Evolutionary conservation across 345 rosid species (phyloP).

Genomic region (Arabidopsis arenosa): DNA sequence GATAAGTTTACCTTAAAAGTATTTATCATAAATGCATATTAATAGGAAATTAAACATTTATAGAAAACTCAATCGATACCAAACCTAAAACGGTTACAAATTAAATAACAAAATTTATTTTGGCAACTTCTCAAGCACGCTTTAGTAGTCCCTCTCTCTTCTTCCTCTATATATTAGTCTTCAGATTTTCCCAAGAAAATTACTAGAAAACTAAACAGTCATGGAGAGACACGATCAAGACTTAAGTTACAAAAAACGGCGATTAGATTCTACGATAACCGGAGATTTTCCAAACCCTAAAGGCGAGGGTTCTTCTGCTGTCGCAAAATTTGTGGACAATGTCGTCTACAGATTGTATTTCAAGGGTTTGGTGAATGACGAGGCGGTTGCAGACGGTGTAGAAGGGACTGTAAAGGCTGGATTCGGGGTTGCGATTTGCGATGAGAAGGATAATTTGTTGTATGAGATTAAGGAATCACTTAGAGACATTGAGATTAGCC

Average conservation of each 20-base stretch:
- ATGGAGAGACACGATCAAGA: neutral
- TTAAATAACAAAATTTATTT: neutral
- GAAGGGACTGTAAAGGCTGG: neutral
- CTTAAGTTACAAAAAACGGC: neutral
- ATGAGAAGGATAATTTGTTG: constrained; percentile 3
- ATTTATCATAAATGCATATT: too few relatives aligned
- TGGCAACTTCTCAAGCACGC: constrained; percentile 4
- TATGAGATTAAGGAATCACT: constrained; percentile 19
- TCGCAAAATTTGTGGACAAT: neutral
- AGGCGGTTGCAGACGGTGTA: neutral
- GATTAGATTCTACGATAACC: too few relatives aligned
- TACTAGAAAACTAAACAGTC: neutral
- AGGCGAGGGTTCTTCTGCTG: neutral
- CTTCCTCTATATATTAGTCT: neutral
- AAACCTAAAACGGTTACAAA: too few relatives aligned
- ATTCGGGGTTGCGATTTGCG: constrained; percentile 2
- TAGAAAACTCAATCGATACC: too few relatives aligned
- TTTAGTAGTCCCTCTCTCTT: neutral
- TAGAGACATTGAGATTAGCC: neutral
- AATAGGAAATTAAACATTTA: too few relatives aligned
- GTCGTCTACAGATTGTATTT: constrained; percentile 3
- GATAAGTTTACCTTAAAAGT: too few relatives aligned
- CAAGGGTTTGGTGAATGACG: constrained; percentile 14
- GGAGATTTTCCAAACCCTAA: too few relatives aligned
- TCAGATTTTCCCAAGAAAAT: neutral